phyloP scores from a whole-genome alignment of 768 basidiomycete species.

The Hortiboletus flavorubellus region DNA sequence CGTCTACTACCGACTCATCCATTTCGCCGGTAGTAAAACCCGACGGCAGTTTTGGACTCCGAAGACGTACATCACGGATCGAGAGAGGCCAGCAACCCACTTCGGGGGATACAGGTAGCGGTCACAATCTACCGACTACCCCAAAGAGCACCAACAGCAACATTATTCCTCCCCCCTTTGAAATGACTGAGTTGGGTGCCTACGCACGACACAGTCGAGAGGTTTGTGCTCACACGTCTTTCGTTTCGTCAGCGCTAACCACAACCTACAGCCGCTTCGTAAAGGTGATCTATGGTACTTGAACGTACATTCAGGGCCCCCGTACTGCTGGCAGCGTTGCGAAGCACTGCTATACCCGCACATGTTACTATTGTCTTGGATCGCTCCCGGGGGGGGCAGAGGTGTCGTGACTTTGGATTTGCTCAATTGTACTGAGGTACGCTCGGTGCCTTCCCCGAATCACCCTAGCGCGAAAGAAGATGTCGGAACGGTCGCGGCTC shows the following conservation, averaged over 20 bases:
- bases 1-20: constrained; percentile 38
- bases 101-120: constrained; percentile 9
- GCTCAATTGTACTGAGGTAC: constrained; percentile 81
- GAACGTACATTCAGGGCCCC: constrained; percentile 81
- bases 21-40: constrained; percentile 33
- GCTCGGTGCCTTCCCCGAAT: constrained; percentile 75
- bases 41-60: constrained; percentile 34
- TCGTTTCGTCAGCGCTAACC: constrained; percentile 9
- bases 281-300: constrained; percentile 89
- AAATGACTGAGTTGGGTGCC: constrained; percentile 44
- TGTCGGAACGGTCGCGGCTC: constrained; percentile 82
- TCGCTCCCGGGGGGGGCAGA: constrained; percentile 75
- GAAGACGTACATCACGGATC: constrained; percentile 29
- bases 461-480: constrained; percentile 83
- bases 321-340: constrained; percentile 78
- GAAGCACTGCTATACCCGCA: constrained; percentile 82
- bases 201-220: constrained; percentile 42
- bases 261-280: constrained; percentile 64
- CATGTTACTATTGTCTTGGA: constrained; percentile 83
- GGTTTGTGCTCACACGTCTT: constrained; percentile 28
- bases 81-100: constrained; percentile 18
- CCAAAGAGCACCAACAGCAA: constrained; percentile 31
- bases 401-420: constrained; percentile 86
- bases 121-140: constrained; percentile 19
- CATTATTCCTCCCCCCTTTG: constrained; percentile 44